Base-by-base conservation (phyloP, 1,284 basidiomycete species). In the Ustilago shanxiensis region DNA sequence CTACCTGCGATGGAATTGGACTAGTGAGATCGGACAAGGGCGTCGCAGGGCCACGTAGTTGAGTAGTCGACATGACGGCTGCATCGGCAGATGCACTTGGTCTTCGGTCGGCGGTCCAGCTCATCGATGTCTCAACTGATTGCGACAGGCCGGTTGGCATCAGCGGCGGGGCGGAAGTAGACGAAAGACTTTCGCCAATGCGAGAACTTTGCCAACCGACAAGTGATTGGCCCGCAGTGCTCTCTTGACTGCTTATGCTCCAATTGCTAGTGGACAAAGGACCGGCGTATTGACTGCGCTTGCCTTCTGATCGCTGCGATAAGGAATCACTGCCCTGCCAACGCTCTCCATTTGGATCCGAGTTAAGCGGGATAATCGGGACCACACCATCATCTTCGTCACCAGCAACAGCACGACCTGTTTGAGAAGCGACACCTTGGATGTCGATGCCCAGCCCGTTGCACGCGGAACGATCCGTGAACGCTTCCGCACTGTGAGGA, bases 281-380 rank as follows among this genome's bases (percentile, higher is more conserved):
- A 2, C 3, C n/a, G 9, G n/a, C 7, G 6, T 20, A n/a, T 1
- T 37, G 24, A 28, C 28, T 11, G 24, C 13, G 45, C 8, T 28
- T 16, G 20, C 22, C 41, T 14, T 31, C 44, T 2, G 52, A 33
- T 7, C 26, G 31, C 3, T 44, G 52, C 14, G 49, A 39, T 10
- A 50, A 60, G 13, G 51, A 66, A 33, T 8, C 29, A 44, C 62
- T 45, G 9, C 55, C 50, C n/a, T 62, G 70, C 79, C 77, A 81
- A 29, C 75, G 31, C 41, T 81, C 79, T 24, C 79, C 79, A 26
- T 81, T 74, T 0, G 79, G 79, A 62, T 81, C 79, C 44, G 78
- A 80, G 28, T 81, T 81, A 55, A 70, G 67, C 31, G 11, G 6
- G 31, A 33, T n/a, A n/a, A 33, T 33, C n/a, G 65, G 66, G 9